A percentile compares a stretch with the other conserved stretches of the same genome.
Evolutionary conservation across 2,329 filamentous ascomycete species (phyloP).

Genomic region (Pseudogymnoascus sp.): DNA sequence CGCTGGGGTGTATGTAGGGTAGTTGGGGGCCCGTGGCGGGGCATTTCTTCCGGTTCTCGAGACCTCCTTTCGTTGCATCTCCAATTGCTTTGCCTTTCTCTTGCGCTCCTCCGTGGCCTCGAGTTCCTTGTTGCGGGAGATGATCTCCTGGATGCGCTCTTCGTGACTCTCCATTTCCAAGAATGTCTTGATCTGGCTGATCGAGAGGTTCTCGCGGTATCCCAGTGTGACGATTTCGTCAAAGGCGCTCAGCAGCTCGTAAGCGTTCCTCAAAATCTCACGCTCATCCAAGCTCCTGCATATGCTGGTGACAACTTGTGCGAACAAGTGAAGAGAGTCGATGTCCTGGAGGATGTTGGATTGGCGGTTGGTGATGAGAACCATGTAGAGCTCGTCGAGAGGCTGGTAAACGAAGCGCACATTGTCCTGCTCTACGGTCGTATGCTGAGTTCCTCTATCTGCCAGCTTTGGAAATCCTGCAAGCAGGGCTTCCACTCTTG

Average conservation of each 20-base stretch:
- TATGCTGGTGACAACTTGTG: constrained; percentile 91
- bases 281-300: constrained; percentile 94
- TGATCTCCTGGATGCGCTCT: constrained; percentile 97
- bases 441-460: constrained; percentile 93
- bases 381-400: constrained; percentile 98
- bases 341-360: constrained; percentile 99
- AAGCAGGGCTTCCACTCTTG: constrained; percentile 89
- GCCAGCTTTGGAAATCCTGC: constrained; percentile 97
- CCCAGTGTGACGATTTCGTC: constrained; percentile 94
- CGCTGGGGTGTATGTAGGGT: constrained; percentile 82
- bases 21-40: constrained; percentile 67
- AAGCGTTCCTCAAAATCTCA: constrained; percentile 90
- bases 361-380: constrained; percentile 97
- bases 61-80: constrained; percentile 97
- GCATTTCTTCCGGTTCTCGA: constrained; percentile 62
- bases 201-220: constrained; percentile 90
- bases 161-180: constrained; percentile 99
- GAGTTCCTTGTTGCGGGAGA: constrained; percentile 94
- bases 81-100: constrained; percentile 95
- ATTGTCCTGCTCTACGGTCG: constrained; percentile 97
- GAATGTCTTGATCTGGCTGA: constrained; percentile 98
- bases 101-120: constrained; percentile 80
- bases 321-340: constrained; percentile 94
- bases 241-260: constrained; percentile 91
- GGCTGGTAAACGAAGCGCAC: constrained; percentile 99